Percentiles rank a stretch among this genome's conserved stretches.
These are phyloP conservation scores for Sporothrix inflata DNA, from an alignment of 2,329 filamentous ascomycete species.

Conservation along the genomic window DNA sequence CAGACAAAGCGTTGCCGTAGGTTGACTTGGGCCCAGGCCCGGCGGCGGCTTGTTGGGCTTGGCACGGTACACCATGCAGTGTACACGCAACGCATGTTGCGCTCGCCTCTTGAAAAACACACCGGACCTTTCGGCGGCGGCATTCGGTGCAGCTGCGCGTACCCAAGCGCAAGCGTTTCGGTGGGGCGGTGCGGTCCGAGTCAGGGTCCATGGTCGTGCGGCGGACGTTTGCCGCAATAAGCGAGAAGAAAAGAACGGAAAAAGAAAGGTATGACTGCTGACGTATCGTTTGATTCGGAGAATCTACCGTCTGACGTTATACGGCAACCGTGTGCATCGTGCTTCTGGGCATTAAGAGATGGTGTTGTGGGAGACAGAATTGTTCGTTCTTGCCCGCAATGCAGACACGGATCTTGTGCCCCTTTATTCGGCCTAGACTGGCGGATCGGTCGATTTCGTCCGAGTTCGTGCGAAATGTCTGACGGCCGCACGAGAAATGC, in stretches of 20 bases:
- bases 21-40: neutral
- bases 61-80: conserved; percentile 48
- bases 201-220: neutral
- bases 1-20: no score
- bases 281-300: neutral
- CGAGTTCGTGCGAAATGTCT: conserved; percentile 17
- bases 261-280: neutral
- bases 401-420: neutral
- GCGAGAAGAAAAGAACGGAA: neutral
- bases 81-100: conserved; percentile 49
- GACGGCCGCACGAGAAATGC: neutral
- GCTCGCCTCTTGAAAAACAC: conserved; percentile 47
- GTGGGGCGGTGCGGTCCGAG: conserved; percentile 22
- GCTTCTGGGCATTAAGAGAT: neutral
- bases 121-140: conserved; percentile 54
- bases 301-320: neutral
- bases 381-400: no score
- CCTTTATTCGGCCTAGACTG: neutral
- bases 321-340: neutral
- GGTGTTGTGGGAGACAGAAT: neutral
- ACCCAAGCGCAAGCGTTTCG: conserved; percentile 41
- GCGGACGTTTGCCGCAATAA: neutral
- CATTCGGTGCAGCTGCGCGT: conserved; percentile 47
- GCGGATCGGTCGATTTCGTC: neutral
- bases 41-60: conserved; percentile 44